Conservation (phyloP, 768 basidiomycete species). For the Tricholoma matsutake region DNA sequence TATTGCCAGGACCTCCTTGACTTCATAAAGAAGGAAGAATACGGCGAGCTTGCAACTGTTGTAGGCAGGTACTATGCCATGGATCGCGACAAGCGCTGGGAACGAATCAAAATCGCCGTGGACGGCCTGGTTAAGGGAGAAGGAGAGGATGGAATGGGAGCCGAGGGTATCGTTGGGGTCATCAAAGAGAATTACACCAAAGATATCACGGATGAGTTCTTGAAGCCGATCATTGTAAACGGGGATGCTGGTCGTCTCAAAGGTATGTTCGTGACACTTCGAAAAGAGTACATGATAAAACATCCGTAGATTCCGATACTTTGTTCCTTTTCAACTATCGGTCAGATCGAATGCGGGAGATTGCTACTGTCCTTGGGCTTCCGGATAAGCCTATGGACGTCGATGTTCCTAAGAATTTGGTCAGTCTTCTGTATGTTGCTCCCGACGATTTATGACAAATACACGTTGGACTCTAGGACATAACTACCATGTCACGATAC, state of each 20-base stretch:
- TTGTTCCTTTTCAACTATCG: constrained; percentile 98
- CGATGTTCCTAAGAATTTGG: constrained; percentile 75
- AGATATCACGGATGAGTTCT: constrained; percentile 91
- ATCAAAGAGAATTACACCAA: constrained; percentile 75
- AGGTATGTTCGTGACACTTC: constrained; percentile 41
- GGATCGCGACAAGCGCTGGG: constrained; percentile 98
- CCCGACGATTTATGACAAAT: not conserved
- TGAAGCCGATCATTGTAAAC: constrained; percentile 91
- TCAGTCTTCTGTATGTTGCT: constrained; percentile 32
- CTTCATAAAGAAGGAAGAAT: constrained; percentile 72
- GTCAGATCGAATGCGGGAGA: constrained; percentile 94
- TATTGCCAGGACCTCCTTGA: constrained; percentile 77
- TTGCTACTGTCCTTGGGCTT: constrained; percentile 75
- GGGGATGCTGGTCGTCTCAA: constrained; percentile 78
- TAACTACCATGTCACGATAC: constrained; percentile 93
- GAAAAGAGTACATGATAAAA: not conserved
- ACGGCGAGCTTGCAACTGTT: constrained; percentile 81
- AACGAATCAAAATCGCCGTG: constrained; percentile 85
- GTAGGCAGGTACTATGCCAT: constrained; percentile 94
- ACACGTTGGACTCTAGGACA: constrained; percentile 44
- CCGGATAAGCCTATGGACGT: constrained; percentile 85
- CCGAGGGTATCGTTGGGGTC: constrained; percentile 38
- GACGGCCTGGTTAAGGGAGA: constrained; percentile 81
- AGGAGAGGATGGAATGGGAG: constrained; percentile 46
- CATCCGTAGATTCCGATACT: constrained; percentile 69